Conservation (phyloP, 2,329 filamentous ascomycete species). For the Sclerotinia minor region DNA sequence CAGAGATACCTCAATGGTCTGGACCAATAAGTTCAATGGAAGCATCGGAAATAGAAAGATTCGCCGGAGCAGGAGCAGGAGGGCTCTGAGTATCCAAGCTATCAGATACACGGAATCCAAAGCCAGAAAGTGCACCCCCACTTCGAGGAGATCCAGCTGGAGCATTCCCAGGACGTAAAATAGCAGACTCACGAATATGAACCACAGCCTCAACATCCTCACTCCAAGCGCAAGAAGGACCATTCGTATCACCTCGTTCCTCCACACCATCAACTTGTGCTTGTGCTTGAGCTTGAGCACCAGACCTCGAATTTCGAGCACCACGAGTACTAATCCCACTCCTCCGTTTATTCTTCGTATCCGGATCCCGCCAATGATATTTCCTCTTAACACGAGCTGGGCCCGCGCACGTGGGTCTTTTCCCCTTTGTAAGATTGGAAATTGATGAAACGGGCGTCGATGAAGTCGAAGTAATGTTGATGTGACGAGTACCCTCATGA, state of each 20-base stretch:
- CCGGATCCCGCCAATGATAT: background rate
- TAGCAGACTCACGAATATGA: background rate
- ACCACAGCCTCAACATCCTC: background rate
- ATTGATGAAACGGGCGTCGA: too few species aligned
- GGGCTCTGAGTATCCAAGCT: background rate
- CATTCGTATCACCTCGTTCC: background rate
- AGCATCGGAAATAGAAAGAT: background rate
- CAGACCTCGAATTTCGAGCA: background rate
- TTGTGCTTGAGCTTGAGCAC: too few species aligned
- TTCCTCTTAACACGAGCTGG: constrained; percentile 1
- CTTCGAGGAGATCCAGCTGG: background rate
- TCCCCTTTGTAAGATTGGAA: background rate
- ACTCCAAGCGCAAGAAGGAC: background rate
- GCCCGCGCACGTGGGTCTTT: background rate
- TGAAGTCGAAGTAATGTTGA: too few species aligned
- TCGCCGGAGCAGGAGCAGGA: too few species aligned
- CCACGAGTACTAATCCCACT: too few species aligned
- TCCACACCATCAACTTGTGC: background rate
- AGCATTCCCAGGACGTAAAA: too few species aligned
- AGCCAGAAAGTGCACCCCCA: background rate
- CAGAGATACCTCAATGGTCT: too few species aligned
- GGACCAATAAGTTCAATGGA: too few species aligned
- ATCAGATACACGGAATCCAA: background rate
- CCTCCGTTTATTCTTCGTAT: background rate
- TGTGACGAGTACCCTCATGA: background rate